A percentile compares a stretch with the other conserved stretches of the same genome.
phyloP scores from a whole-genome alignment of 2,329 filamentous ascomycete genomes.

The Huntiella abstrusa region DNA sequence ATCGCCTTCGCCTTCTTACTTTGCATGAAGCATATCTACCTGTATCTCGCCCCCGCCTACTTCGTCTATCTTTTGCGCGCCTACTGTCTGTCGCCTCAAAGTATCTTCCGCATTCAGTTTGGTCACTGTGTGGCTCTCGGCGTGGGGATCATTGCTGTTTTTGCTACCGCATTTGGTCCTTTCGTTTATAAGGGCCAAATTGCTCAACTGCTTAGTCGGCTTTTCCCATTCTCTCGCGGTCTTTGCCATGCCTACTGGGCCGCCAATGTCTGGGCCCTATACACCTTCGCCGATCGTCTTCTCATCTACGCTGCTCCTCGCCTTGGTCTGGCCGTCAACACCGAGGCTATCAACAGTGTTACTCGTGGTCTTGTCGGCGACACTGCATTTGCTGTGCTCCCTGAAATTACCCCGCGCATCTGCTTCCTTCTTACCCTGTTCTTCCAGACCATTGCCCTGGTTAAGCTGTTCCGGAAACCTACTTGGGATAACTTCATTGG shows the following conservation, averaged over 20 bases:
- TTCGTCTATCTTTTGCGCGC: conserved; percentile 80
- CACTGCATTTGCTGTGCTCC: conserved; percentile 81
- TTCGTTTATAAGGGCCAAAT: conserved; percentile 70
- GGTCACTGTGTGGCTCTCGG: conserved; percentile 73
- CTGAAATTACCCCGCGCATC: conserved; percentile 58
- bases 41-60: conserved; percentile 89
- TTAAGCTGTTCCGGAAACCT: conserved; percentile 64
- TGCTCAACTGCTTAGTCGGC: conserved; percentile 59
- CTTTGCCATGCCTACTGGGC: conserved; percentile 98
- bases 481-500: conserved; percentile 83
- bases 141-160: conserved; percentile 47
- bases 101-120: conserved; percentile 56
- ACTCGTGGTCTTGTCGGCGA: conserved; percentile 87
- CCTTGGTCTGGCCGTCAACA: conserved; percentile 54
- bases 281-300: conserved; percentile 73
- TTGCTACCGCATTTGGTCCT: conserved; percentile 71
- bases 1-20: conserved; percentile 68
- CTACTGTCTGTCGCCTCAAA: conserved; percentile 69
- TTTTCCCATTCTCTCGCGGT: conserved; percentile 88
- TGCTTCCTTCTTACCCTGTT: conserved; percentile 71
- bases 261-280: conserved; percentile 90
- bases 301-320: conserved; percentile 74
- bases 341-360: conserved; percentile 64
- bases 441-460: conserved; percentile 61
- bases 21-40: conserved; percentile 95